phyloP scores from a whole-genome alignment of 225 moss, liverwort and hornwort species.

The Pseudisothecium myosuroides region DNA sequence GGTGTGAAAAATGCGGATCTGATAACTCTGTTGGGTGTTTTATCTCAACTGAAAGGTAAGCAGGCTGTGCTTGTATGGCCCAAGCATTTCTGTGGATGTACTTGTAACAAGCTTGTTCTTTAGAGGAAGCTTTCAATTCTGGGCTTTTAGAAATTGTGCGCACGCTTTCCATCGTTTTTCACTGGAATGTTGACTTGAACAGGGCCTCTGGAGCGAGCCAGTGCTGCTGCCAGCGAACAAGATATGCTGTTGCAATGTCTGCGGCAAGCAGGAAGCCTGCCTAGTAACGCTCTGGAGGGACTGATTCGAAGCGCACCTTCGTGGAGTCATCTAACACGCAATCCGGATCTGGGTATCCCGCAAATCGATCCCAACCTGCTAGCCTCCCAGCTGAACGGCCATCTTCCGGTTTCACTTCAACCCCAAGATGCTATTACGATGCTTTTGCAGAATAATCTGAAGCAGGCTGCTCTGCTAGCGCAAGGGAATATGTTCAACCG shows the following conservation, averaged over 20 bases:
- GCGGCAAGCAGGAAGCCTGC: constrained; percentile 31
- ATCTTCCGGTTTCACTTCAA: neutral
- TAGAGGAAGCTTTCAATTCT: too few relatives aligned
- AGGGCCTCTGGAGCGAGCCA: constrained; percentile 54
- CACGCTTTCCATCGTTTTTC: neutral
- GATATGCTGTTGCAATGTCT: constrained; percentile 63
- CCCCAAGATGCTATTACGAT: constrained; percentile 23
- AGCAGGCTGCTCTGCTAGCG: constrained; percentile 36
- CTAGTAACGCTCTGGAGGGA: constrained; percentile 1
- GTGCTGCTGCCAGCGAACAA: constrained; percentile 54
- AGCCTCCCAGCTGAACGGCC: constrained; percentile 9
- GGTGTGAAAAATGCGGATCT: constrained; percentile 51
- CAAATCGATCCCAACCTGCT: constrained; percentile 1
- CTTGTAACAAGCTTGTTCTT: neutral
- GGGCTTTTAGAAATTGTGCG: neutral
- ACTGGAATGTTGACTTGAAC: neutral
- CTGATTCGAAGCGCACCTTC: constrained; percentile 14
- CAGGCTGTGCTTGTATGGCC: neutral
- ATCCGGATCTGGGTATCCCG: neutral
- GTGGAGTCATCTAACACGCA: constrained; percentile 26
- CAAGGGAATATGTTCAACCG: constrained; percentile 1
- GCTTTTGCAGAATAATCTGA: constrained; percentile 34
- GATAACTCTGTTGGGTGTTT: constrained; percentile 46
- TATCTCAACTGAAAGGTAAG: constrained; percentile 61
- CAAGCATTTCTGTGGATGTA: neutral